A percentile compares a stretch with the other conserved stretches of the same genome.
phyloP scores from a whole-genome alignment of 2,329 filamentous ascomycete species.

The Fusarium papillatum region DNA sequence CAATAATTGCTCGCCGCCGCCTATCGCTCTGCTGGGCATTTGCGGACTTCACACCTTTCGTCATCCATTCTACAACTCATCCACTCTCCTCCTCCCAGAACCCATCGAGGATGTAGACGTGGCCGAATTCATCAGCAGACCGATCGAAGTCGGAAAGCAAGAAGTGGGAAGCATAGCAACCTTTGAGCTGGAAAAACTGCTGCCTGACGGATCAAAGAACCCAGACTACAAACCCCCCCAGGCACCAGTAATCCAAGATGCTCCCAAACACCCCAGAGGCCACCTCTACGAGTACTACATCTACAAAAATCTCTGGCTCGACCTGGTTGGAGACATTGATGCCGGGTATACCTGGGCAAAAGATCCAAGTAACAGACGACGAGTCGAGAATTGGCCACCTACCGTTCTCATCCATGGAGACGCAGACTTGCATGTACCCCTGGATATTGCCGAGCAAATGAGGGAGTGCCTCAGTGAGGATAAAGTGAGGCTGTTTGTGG shows the following conservation, averaged over 20 bases:
- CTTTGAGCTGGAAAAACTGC: slow-evolving; percentile 46
- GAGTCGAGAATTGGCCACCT: slow-evolving; percentile 44
- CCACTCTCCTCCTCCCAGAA: slow-evolving; percentile 43
- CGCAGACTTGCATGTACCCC: slow-evolving; percentile 45
- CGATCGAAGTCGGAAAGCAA: slow-evolving; percentile 41
- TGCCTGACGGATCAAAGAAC: slow-evolving; percentile 45
- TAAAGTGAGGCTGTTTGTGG: slow-evolving; percentile 45
- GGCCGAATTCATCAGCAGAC: slow-evolving; percentile 36
- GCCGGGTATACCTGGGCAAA: slow-evolving; percentile 48
- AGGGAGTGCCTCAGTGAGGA: slow-evolving; percentile 39
- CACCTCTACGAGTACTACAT: slow-evolving; percentile 51
- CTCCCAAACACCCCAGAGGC: slow-evolving; percentile 23
- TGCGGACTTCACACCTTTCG: slow-evolving; percentile 52
- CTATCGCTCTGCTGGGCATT: slow-evolving; percentile 50
- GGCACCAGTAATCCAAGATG: not conserved
- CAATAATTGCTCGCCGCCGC: slow-evolving; percentile 46
- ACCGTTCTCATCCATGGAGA: slow-evolving; percentile 52
- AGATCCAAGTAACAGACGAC: slow-evolving; percentile 16
- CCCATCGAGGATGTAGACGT: slow-evolving; percentile 44
- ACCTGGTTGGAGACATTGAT: slow-evolving; percentile 46
- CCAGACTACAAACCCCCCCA: slow-evolving; percentile 24
- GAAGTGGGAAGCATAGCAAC: slow-evolving; percentile 19
- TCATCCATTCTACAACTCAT: slow-evolving; percentile 53
- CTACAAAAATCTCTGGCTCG: slow-evolving; percentile 46
- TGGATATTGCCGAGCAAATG: slow-evolving; percentile 46